Evolutionary conservation across 306 rosid species (phyloP).

Genomic region (Mimosa bimucronata): DNA sequence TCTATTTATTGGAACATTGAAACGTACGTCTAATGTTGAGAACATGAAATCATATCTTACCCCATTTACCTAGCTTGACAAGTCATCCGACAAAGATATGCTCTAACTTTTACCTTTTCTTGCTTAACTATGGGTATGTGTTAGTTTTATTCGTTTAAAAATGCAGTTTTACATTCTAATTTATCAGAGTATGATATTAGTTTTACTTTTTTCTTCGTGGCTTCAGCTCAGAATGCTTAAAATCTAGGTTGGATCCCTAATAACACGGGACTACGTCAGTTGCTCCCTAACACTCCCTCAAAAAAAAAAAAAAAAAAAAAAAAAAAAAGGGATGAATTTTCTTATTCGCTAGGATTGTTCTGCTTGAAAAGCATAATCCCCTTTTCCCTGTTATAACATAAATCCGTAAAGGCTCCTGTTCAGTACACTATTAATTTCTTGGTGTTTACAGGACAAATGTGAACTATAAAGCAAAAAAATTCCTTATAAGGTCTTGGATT

Average conservation of each 20-base stretch:
- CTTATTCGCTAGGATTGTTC: background rate
- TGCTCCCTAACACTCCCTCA: background rate
- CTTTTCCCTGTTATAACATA: background rate
- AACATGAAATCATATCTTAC: background rate
- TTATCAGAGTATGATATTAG: background rate
- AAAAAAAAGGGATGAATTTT: no score
- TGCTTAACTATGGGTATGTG: background rate
- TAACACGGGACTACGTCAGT: background rate
- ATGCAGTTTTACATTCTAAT: background rate
- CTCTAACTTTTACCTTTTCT: background rate
- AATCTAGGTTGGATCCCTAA: background rate
- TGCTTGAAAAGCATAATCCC: background rate
- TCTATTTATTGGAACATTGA: slow-evolving; percentile 7
- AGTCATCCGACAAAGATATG: background rate
- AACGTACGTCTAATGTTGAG: background rate
- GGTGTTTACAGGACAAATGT: background rate
- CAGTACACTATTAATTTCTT: background rate
- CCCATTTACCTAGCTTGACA: background rate
- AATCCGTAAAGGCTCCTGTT: background rate
- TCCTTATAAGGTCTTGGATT: background rate
- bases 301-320: no score
- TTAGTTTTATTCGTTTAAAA: background rate
- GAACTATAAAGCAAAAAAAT: background rate
- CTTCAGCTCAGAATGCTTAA: background rate
- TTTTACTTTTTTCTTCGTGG: background rate